Conservation (phyloP, 768 basidiomycete species). For the Boletus sp. region DNA sequence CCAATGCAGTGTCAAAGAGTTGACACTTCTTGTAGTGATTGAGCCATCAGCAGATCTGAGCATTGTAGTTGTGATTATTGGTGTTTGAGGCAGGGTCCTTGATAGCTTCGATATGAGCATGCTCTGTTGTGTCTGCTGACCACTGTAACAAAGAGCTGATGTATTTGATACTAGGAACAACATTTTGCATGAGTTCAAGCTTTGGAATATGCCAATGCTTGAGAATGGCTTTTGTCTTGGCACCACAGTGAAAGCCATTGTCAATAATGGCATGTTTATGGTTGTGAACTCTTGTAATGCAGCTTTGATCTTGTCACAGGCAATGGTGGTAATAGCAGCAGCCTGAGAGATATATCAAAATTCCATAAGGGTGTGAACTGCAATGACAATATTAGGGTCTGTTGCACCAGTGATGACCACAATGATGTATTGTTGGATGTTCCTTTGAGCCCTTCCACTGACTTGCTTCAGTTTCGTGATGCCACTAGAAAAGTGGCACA, state of each 20-base stretch:
- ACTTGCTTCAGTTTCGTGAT: slow-evolving; percentile 43
- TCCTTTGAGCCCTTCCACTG: slow-evolving; percentile 37
- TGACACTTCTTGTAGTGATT: neutral
- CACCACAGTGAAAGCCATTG: slow-evolving; percentile 24
- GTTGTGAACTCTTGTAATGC: slow-evolving; percentile 33
- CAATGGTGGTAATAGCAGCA: neutral
- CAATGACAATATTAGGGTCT: slow-evolving; percentile 27
- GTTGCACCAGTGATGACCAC: slow-evolving; percentile 35
- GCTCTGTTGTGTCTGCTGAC: slow-evolving; percentile 1
- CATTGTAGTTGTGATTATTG: neutral
- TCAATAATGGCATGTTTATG: slow-evolving; percentile 36
- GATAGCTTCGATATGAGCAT: neutral
- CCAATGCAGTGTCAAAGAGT: neutral
- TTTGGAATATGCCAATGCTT: slow-evolving; percentile 43
- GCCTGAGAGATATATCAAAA: slow-evolving; percentile 39
- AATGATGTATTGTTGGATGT: slow-evolving; percentile 38
- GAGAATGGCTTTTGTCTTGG: slow-evolving; percentile 16
- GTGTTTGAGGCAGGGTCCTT: neutral
- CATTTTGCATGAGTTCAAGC: neutral
- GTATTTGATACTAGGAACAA: neutral
- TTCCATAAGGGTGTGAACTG: slow-evolving; percentile 36
- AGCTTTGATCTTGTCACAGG: slow-evolving; percentile 19
- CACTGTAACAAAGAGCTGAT: neutral
- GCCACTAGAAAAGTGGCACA: slow-evolving; percentile 37
- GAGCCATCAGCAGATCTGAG: neutral